Evolutionary conservation across 176 grass and related monocot genomes (phyloP), one percentile per base, ranked within the genome.

Genomic region (Lolium rigidum): DNA sequence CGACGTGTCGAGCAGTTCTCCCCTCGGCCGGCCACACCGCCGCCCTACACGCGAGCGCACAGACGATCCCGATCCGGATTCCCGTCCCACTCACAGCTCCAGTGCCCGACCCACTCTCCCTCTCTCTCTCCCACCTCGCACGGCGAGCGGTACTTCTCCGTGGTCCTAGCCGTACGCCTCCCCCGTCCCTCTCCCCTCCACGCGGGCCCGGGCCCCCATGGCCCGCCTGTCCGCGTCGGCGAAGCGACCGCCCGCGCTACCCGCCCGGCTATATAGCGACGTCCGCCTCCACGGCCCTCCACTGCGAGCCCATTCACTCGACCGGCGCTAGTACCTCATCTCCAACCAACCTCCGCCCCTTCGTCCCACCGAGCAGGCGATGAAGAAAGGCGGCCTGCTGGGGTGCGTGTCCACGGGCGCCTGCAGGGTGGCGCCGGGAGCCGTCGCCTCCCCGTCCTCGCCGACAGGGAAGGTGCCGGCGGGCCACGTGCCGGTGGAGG

Each of bases 401-500:
- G 72, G 89, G 48, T 89, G 87, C 83, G 59, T 87, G 54, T 67
- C 94, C 6, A 88, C 84, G 74, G 89, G 84, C 35, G 64, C 89
- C 17, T 84, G 90, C 85, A 85, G 85, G 50, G 64, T 76, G 80
- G 86, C 55, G 76, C 87, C 87, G 61, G 87, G 79, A 1, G 58
- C 74, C 8, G 51, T 57, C 60, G 44, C 22, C 15, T 4, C 24
- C 39, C 21, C 62, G 15, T 25, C 64, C 2, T 24, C 52, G 24
- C 9, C 26, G 17, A 17, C 16, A 35, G 31, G 76, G 28, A 91
- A 92, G 83, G 88, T 91, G 50, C 90, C 93, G 25, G 91, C 90
- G 77, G 93, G 96, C 26, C 93, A 95, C 88, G 96, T 98, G 11
- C 96, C 96, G 2, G 88, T 98, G 37, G 89, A 82, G 86, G 96